Base-by-base conservation (phyloP, 2,329 filamentous ascomycete genomes). In the Trichoderma oligosporum region DNA sequence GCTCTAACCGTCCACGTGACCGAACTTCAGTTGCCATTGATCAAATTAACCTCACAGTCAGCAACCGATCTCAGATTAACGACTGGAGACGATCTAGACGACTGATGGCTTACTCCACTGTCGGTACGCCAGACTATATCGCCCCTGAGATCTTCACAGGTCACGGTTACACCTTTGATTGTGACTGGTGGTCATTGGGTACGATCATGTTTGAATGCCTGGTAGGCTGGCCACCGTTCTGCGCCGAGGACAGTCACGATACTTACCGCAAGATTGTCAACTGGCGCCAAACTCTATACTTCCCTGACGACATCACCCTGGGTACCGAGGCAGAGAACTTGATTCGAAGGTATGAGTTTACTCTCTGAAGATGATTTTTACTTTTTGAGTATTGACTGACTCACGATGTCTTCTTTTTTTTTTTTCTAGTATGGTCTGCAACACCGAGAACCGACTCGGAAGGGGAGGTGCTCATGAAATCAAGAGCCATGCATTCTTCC, bases 161-260 rank as follows among this genome's bases (percentile, higher is more conserved):
- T 16, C 89, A 96, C 68, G 94, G 94, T 47, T 99, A 99, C 77
- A 90, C 91, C 58, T 96, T 93, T 68, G 88, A 95, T 70, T 99
- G 94, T 72, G 94, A 99, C 78, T 99, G 94, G 94, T 99, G 94
- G 94, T 96, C 90, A 20, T 82, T 99, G 48, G 94, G 94, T 53
- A 97, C 94, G 42, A 99, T 99, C 76, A 97, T 99, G 94, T 99
- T 97, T 68, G 94, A 99, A 75, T 99, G 94, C 73, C 81, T 99
- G 64, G 91, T 99, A 61, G 94, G 94, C 67, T 99, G 94, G 94
- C 94, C 94, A 56, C 94, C 94, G 27, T 99, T 99, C 82, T 99
- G 94, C 72, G 93, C 94, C 18, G 94, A 99, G 72, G 93, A 97
- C 71, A 89, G 91, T 60, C 93, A 96, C 70, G 94, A 97, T 73